Evolutionary conservation across 352 stramenopile species (phyloP), one percentile per base, ranked within the genome.

Genomic region (Phytopythium montanum): DNA sequence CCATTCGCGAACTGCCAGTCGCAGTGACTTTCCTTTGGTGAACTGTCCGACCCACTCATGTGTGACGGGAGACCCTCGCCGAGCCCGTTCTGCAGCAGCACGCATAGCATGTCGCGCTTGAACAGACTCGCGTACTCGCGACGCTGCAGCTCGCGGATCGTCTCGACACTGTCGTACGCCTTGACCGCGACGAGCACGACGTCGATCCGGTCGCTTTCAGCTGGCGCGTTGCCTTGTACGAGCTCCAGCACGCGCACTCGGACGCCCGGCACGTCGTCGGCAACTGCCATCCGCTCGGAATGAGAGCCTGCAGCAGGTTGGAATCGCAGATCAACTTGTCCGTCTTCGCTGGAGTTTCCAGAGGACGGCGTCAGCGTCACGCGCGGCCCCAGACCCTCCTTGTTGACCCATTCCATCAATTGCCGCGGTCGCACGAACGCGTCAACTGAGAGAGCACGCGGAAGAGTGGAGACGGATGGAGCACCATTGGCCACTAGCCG

Each of bases 61-160:
- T 2, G 18, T 6, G 29, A n/a, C 33, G 50, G 29, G 5, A 49
- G 54, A 59, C 53, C 31, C 51, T 81, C 68, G 23, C 74, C 74
- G 18, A 89, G 65, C 46, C 81, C 83, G 55, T 93, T 93, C 56
- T 91, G 81, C 1, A 91, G 66, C 41, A 90, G 63, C 18, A 93
- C 76, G 42, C 84, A 66, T 7, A 88, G 48, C 10, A 79, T 73
- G 41, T 88, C 69, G 21, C 72, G 56, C 21, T 69, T 64, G 25
- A 92, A 57, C 29, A 80, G 66, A 36, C 73, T 62, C 29, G 51
- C 50, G 29, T 66, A 60, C 21, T 60, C 72, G 25, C 67, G 39
- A 12, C 38, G 53, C n/a, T 68, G 61, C 33, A 91, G 67, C 16
- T 76, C 55, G 31, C 61, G 56, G 48, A 89, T 61, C 19, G 78